Percentiles rank a stretch among this genome's conserved stretches.
phyloP scores from a whole-genome alignment of 192 early-diverging fungal species.

The Haplosporangium gracile region DNA sequence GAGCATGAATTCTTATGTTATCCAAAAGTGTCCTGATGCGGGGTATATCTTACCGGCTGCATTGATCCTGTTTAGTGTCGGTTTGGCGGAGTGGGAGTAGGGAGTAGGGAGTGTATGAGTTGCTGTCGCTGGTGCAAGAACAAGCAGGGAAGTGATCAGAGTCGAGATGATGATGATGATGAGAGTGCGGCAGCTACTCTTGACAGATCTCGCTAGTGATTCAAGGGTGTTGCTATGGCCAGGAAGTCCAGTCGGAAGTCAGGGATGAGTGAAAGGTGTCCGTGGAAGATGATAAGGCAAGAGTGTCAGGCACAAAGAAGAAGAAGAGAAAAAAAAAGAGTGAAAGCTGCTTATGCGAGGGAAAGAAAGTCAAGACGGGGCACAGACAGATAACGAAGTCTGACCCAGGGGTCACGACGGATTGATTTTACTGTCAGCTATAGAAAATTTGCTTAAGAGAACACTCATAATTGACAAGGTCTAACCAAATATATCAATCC shows the following conservation, averaged over 20 bases:
- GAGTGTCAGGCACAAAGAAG: not conserved
- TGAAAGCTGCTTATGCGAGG: too few species aligned
- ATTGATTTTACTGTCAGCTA: too few species aligned
- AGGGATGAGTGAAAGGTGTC: not conserved
- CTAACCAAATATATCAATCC: too few species aligned
- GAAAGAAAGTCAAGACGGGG: too few species aligned
- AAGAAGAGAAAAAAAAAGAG: not conserved
- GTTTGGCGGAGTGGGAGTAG: constrained; percentile 1
- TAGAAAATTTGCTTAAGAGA: too few species aligned
- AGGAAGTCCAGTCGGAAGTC: not conserved
- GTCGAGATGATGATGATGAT: constrained; percentile 4
- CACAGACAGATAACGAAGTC: too few species aligned
- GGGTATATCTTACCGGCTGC: constrained; percentile 4
- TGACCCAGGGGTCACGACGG: too few species aligned
- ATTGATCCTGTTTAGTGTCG: constrained; percentile 2
- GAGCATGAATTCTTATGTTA: not conserved
- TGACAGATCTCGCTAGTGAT: not conserved
- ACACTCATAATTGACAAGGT: too few species aligned
- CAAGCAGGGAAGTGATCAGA: not conserved
- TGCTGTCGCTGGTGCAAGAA: not conserved
- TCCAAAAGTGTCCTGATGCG: not conserved
- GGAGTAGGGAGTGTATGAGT: not conserved
- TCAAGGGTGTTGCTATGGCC: not conserved
- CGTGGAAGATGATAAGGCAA: not conserved
- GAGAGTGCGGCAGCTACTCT: not conserved